Conservation (phyloP, 306 rosid genomes). For the Acacia melanoxylon region DNA sequence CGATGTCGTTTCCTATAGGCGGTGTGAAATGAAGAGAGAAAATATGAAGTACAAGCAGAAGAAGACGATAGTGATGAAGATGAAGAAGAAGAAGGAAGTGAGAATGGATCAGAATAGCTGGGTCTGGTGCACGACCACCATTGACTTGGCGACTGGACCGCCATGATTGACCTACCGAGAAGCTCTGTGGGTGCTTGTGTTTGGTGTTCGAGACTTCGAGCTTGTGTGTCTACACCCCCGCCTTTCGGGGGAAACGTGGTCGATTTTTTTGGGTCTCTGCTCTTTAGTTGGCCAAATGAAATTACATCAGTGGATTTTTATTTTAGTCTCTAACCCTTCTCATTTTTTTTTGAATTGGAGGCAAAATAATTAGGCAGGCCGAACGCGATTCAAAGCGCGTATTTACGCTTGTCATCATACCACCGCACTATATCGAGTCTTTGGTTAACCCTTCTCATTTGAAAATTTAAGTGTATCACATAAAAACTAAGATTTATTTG, state of each 20-base stretch:
- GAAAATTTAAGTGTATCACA: too few species aligned
- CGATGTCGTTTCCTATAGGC: conserved; percentile 34
- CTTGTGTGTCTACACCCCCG: not conserved
- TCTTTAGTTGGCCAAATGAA: not conserved
- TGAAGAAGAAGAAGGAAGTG: not conserved
- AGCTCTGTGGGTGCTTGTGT: not conserved
- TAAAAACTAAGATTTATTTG: too few species aligned
- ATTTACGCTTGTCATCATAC: too few species aligned
- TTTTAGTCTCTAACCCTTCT: not conserved
- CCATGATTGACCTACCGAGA: conserved; percentile 27
- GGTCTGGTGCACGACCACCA: conserved; percentile 29
- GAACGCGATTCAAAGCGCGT: too few species aligned
- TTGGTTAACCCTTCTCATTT: too few species aligned
- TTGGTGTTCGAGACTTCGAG: not conserved
- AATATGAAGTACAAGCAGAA: conserved; percentile 9
- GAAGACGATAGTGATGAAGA: conserved; percentile 26
- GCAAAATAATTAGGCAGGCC: too few species aligned
- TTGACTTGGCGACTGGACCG: conserved; percentile 29
- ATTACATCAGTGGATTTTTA: not conserved
- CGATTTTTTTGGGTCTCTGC: not conserved
- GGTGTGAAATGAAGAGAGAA: conserved; percentile 8
- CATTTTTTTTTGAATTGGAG: too few species aligned
- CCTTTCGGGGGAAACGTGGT: not conserved
- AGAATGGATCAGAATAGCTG: conserved; percentile 4
- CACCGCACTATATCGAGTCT: too few species aligned